Base-by-base conservation (phyloP, 768 basidiomycete genomes). In the Mycena olivaceomarginata region DNA sequence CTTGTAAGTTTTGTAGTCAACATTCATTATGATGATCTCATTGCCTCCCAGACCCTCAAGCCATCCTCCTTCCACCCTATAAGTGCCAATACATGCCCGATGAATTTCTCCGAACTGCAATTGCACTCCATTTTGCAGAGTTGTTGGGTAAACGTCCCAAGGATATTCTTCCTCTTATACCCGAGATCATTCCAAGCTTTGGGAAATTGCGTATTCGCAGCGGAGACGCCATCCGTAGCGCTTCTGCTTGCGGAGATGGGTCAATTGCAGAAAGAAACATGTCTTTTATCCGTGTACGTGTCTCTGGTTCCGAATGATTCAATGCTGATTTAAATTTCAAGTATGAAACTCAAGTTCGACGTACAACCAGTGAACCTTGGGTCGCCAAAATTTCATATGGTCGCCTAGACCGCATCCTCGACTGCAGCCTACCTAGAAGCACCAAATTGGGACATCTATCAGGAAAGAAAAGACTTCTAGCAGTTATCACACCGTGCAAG, bases 111-210 rank as follows among this genome's bases (percentile, higher is more conserved):
- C 22, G 2, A 11, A 4, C 8, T 18, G 4, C 43, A 57, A 18
- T 82, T 73, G 77, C 81, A 0, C 16, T 12, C 1, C 84, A 84
- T 60, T 81, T 82, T 46, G 41, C 53, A 0, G 15, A 64, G 7
- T 66, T 82, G 4, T 43, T 80, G 11, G 75, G 70, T 0, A 20
- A 66, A 6, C 46, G 18, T 0, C 51, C 7, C 4, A 65, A 31
- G n/a, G 41, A 59, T 22, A 25, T 56, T 10, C 40, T 60, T n/a
- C 25, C 57, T 1, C 5, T 37, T 13, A 10, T 74, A 13, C 72
- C 72, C 16, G 37, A 59, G 1, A 40, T 67, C 0, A 74, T 67
- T 18, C 72, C 72, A 1, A 74, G 72, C 20, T 67, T 67, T 48
- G 72, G 72, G 0, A 74, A 74, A 43, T 31, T 74, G 7, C 66